Conservation (phyloP, 805 yeast genomes). For the Candida vartiovaarae region DNA sequence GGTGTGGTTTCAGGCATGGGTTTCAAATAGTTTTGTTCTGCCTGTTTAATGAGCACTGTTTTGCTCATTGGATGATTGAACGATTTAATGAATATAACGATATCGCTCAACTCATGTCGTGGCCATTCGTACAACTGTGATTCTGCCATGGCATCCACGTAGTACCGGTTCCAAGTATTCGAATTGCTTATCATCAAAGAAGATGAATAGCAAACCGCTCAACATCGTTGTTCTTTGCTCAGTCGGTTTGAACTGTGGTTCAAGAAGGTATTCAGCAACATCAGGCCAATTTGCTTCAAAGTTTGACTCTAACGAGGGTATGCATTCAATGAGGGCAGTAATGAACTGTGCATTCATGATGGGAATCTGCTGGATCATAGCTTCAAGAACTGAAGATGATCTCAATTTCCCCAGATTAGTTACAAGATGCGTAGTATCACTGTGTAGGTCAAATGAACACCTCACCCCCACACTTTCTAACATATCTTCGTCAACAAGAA, state of each 20-base stretch:
- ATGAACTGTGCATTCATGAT: conserved; percentile 22
- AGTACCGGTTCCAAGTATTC: conserved; percentile 20
- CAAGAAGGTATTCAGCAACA: conserved; percentile 17
- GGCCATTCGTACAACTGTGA: neutral
- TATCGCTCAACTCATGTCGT: no score
- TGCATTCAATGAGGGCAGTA: conserved; percentile 12
- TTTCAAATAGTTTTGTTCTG: neutral
- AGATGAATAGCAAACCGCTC: conserved; percentile 19
- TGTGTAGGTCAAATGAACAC: conserved; percentile 9
- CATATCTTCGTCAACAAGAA: neutral
- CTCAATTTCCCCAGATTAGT: neutral
- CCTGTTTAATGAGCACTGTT: neutral
- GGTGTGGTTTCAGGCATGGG: neutral
- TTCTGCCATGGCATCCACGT: conserved; percentile 11
- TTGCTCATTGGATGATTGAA: conserved; percentile 1
- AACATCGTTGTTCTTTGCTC: conserved; percentile 20
- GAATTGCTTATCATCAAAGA: conserved; percentile 18
- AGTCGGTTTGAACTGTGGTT: conserved; percentile 18
- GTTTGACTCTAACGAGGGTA: conserved; percentile 9
- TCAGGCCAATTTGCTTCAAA: conserved; percentile 23
- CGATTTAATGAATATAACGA: neutral
- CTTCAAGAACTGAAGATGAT: conserved; percentile 20
- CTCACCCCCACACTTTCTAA: neutral
- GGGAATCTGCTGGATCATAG: conserved; percentile 26
- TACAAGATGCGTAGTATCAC: conserved; percentile 19